Percentiles rank a stretch among this genome's conserved stretches.
Conservation (phyloP, 1,284 basidiomycete species). For the Inonotus hispidus region DNA sequence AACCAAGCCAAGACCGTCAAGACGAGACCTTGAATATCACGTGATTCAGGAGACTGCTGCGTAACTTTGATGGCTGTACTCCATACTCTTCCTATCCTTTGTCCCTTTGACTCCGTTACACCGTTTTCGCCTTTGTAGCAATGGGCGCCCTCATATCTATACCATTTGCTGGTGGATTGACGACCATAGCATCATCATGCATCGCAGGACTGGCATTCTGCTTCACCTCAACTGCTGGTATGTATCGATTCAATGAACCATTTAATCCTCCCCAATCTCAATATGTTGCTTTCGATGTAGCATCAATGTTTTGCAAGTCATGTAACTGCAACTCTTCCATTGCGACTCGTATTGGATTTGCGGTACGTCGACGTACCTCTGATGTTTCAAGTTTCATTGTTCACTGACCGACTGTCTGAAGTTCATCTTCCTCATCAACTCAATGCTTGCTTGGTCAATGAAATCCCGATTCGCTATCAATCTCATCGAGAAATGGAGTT, state of each 20-base stretch:
- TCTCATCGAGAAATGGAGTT: constrained; percentile 88
- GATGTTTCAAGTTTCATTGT: background rate
- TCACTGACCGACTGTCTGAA: constrained; percentile 27
- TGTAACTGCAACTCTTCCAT: constrained; percentile 99
- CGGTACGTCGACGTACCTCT: constrained; percentile 49
- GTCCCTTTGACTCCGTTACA: no score
- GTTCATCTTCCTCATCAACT: constrained; percentile 95
- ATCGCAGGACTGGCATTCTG: constrained; percentile 78
- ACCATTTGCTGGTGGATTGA: constrained; percentile 75
- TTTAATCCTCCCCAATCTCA: background rate
- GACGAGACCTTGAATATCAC: background rate
- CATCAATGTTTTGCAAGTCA: constrained; percentile 96
- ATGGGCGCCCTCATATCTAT: constrained; percentile 86
- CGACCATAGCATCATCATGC: constrained; percentile 75
- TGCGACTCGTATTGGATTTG: constrained; percentile 95
- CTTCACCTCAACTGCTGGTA: constrained; percentile 79
- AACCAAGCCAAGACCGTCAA: no score
- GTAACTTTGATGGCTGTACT: background rate
- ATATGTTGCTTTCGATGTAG: constrained; percentile 36
- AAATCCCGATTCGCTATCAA: constrained; percentile 85
- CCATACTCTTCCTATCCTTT: background rate
- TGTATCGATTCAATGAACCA: constrained; percentile 18
- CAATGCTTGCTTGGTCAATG: constrained; percentile 96
- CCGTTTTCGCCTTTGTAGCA: constrained; percentile 17
- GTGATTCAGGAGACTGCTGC: background rate